Percentiles rank a stretch among this genome's conserved stretches.
Conservation (phyloP, 2,329 filamentous ascomycete species). For the Rhinocladiella similis region DNA sequence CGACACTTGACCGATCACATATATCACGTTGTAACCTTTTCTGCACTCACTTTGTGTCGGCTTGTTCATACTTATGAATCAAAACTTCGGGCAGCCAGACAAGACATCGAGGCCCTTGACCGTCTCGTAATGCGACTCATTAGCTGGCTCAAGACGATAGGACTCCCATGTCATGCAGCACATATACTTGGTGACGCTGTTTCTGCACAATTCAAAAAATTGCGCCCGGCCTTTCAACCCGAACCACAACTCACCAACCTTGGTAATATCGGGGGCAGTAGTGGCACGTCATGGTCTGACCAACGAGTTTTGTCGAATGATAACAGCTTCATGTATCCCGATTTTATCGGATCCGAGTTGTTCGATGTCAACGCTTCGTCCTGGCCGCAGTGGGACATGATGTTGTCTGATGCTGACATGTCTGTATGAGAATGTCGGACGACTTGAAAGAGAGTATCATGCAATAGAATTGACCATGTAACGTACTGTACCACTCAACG, state of each 20-base stretch:
- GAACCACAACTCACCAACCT: not conserved
- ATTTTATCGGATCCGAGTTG: slow-evolving; percentile 1
- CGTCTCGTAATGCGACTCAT: slow-evolving; percentile 37
- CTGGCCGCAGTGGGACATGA: slow-evolving; percentile 2
- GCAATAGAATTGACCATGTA: no score
- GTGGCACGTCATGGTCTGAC: not conserved
- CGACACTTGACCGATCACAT: slow-evolving; percentile 49
- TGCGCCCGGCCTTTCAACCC: slow-evolving; percentile 36
- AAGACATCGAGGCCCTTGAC: slow-evolving; percentile 39
- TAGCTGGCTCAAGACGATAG: slow-evolving; percentile 43
- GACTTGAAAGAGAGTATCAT: no score
- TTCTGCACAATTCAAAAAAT: slow-evolving; percentile 37
- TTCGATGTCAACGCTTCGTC: not conserved
- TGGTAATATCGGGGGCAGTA: not conserved
- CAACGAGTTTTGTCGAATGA: not conserved
- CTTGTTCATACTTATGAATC: slow-evolving; percentile 40
- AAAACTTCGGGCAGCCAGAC: slow-evolving; percentile 31
- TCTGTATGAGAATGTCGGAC: not conserved
- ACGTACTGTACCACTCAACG: no score
- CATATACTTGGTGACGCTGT: slow-evolving; percentile 44
- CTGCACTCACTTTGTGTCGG: slow-evolving; percentile 41
- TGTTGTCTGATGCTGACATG: slow-evolving; percentile 1
- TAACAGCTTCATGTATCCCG: not conserved
- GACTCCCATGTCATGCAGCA: slow-evolving; percentile 44
- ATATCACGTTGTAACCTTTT: slow-evolving; percentile 50